Percentiles rank a stretch among this genome's conserved stretches.
Evolutionary conservation across 305 asterid species (phyloP).

Genomic region (Fraxinus ornus): DNA sequence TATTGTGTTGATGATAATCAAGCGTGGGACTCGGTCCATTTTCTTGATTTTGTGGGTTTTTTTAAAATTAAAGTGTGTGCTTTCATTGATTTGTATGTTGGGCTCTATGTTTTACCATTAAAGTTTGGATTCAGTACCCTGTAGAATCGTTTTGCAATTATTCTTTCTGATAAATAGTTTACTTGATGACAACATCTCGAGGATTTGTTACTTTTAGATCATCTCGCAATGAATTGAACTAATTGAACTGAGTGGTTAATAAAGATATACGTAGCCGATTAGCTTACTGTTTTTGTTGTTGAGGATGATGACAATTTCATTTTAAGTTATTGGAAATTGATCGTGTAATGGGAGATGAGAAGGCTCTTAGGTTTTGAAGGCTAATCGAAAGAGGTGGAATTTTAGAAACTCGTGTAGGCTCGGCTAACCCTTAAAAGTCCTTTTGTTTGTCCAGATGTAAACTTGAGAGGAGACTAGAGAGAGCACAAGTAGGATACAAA

Average conservation of each 20-base stretch:
- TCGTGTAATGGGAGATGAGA: background rate
- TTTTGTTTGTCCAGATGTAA: background rate
- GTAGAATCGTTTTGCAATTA: background rate
- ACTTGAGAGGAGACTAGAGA: constrained; percentile 1
- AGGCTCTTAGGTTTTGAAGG: background rate
- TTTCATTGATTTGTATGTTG: background rate
- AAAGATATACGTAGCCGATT: background rate
- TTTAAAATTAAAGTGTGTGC: background rate
- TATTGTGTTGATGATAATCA: constrained; percentile 11
- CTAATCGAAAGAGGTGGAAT: background rate
- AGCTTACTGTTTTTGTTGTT: background rate
- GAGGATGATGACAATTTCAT: background rate
- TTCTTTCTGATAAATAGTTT: background rate
- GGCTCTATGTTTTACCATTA: background rate
- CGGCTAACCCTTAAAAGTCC: background rate
- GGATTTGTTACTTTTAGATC: background rate
- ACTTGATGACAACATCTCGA: background rate
- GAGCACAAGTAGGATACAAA: background rate
- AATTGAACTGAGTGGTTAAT: background rate
- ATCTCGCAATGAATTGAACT: background rate
- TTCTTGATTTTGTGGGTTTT: constrained; percentile 14
- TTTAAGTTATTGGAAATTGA: background rate
- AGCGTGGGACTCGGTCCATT: background rate
- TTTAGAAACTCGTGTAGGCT: background rate
- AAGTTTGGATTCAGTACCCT: background rate